Evolutionary conservation across 441 rosid genomes (phyloP), one percentile per base, ranked within the genome.

Genomic region (Erysimum cheiri): DNA sequence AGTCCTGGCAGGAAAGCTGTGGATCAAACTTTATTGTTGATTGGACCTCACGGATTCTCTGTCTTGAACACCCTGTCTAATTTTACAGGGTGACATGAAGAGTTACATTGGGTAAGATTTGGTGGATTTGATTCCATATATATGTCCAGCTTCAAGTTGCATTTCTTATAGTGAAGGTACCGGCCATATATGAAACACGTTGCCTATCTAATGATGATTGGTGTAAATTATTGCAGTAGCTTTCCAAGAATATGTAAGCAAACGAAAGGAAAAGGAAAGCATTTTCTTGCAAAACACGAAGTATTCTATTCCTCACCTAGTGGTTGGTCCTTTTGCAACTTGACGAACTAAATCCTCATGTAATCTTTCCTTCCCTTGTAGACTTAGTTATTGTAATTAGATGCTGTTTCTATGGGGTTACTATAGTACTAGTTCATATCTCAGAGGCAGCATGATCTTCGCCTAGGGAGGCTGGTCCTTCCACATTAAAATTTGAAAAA

Each of bases 231-330:
- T 78, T 78, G 37, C 11, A 43, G 73, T 76, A 69, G 75, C 83
- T 82, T 77, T 80, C 64, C 43, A 76, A 77, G 86, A 80, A 81
- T 77, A 77, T 56, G 70, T 64, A 72, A 52, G 35, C 67, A 62
- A 59, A 80, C 3, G 15, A 49, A 52, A 37, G 9, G 26, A 43
- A 50, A 50, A 67, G 53, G 69, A 22, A 73, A 41, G 47, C 47
- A n/a, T 39, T 31, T 31, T 31, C 33, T 5, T 31, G 1, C 33
- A 31, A 31, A 4, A 40, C 44, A 40, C 7, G 0, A 13, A 41
- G 48, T 53, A 36, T 56, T 57, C 10, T 60, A 71, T 67, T 79
- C 73, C 63, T 60, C 57, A 33, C 11, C 24, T 10, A 22, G 78
- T 82, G 85, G 86, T 77, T 79, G 68, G 44, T 68, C 59, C 50